Base-by-base conservation (phyloP, 2,329 filamentous ascomycete genomes). In the Trichoderma pleuroti region DNA sequence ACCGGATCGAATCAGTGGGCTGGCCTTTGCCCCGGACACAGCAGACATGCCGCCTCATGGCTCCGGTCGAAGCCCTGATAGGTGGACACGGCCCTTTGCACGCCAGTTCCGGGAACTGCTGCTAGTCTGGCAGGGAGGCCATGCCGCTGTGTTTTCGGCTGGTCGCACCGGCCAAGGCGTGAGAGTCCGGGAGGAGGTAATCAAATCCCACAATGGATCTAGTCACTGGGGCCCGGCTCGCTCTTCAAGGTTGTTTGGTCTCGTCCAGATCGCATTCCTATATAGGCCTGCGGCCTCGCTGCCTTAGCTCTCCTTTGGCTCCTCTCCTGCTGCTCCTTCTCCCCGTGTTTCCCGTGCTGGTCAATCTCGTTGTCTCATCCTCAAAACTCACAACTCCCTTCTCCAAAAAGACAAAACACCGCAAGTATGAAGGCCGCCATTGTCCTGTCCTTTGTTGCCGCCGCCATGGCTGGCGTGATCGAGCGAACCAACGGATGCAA, bases 341-440 rank as follows among this genome's bases (percentile, higher is more conserved):
- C 57, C 3, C 64, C 18, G 65, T 34, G 36, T 61, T 61, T 68
- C 14, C 54, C 26, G 56, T 28, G 26, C 24, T 42, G 65, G 26
- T 52, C 49, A 56, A 12, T 56, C 42, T 32, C 24, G 36, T 59
- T 26, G 32, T 21, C 21, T 42, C 24, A 62, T 28, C 9, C 36
- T 62, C 30, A 54, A 26, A n/a, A n/a, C 18, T 28, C 6, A 46
- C 54, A 46, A 16, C 65, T 42, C 42, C 26, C 7, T n/a, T 21
- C 36, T 64, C 54, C 26, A 24, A 36, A 24, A 36, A 59, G 28
- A 59, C 16, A 18, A 59, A 57, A 57, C 36, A 26, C 70, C 49
- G 72, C 76, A 78, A 81, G 76, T 62, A 84, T 84, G 82, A 83
- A 84, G 80, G 76, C 79, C 77, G 75, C 78, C 74, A 76, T 78